A percentile compares a stretch with the other conserved stretches of the same genome.
Conservation (phyloP, 257 asterid genomes). For the Forsythia suspensa region DNA sequence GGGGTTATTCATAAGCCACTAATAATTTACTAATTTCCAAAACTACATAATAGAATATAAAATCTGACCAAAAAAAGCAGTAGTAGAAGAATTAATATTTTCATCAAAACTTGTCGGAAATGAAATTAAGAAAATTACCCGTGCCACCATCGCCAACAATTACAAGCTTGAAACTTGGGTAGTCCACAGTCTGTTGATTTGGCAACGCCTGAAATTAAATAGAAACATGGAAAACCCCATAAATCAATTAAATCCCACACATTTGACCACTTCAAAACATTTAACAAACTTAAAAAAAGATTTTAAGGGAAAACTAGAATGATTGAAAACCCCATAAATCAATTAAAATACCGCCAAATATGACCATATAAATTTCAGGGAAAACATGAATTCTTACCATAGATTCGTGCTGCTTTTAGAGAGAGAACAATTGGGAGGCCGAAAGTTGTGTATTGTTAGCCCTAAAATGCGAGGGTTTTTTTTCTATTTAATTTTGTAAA, state of each 20-base stretch:
- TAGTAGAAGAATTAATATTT: not conserved
- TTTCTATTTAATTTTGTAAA: not conserved
- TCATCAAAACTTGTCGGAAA: not conserved
- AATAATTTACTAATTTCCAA: not conserved
- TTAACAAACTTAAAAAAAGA: not conserved
- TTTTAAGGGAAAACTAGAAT: not conserved
- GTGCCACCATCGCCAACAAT: slow-evolving; percentile 51
- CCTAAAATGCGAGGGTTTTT: not conserved
- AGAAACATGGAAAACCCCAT: not conserved
- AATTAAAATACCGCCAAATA: not conserved
- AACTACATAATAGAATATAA: too few relatives aligned
- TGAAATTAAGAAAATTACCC: slow-evolving; percentile 15
- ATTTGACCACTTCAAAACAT: not conserved
- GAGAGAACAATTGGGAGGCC: not conserved
- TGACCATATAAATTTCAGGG: not conserved
- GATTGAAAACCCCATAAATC: not conserved
- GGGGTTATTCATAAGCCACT: not conserved
- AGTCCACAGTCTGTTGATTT: slow-evolving; percentile 36
- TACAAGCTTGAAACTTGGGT: slow-evolving; percentile 46
- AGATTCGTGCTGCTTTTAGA: not conserved
- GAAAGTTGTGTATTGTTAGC: not conserved
- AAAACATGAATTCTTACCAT: not conserved
- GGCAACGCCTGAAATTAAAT: slow-evolving; percentile 31
- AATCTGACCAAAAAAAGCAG: not conserved
- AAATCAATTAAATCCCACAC: not conserved